Evolutionary conservation across 2,329 filamentous ascomycete species (phyloP), one percentile per base, ranked within the genome.

Genomic region (Nothophaeocryptopus gaeumannii): DNA sequence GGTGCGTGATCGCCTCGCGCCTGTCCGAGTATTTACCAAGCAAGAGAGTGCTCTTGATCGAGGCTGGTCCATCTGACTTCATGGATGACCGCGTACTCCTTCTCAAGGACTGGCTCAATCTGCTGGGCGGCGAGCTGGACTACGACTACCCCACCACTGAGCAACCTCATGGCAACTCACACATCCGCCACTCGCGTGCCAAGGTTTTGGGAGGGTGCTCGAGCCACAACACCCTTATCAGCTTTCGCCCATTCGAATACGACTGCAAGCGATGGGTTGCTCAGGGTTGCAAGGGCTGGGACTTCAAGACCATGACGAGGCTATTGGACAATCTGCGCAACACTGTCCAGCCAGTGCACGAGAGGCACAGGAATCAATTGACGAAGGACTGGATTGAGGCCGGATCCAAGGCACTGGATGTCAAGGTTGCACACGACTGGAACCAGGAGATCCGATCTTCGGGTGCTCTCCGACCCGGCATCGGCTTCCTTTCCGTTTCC

Each of bases 181-280:
- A 89, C 74, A 95, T 96, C 74, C 84, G 89, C 58, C 90, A 95
- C 75, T 95, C 90, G 11, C 85, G 90, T 55, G 90, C 90, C 57
- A 95, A 95, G 77, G 89, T 96, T 34, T 80, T 96, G 29, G 90
- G 90, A 60, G 90, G 90, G 59, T 96, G 90, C 78, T 95, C 89
- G 38, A 92, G 87, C 52, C 90, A 95, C 79, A 96, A 96, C 74
- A 95, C 90, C 14, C 78, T 95, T 63, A 95, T 96, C 70, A 93
- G 88, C 13, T 95, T 95, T 81, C 83, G 89, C 20, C 89, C 90
- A 7, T 95, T 95, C 67, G 83, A 90, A 70, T 91, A 95, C 70
- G 90, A 96, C 71, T 82, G 88, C 74, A 80, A 88, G 66, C 80
- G 88, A 62, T 96, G 90, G 90, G 85, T 91, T 64, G 81, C 80